phyloP scores from a whole-genome alignment of 2,329 filamentous ascomycete species.

The Colletotrichum simmondsii region DNA sequence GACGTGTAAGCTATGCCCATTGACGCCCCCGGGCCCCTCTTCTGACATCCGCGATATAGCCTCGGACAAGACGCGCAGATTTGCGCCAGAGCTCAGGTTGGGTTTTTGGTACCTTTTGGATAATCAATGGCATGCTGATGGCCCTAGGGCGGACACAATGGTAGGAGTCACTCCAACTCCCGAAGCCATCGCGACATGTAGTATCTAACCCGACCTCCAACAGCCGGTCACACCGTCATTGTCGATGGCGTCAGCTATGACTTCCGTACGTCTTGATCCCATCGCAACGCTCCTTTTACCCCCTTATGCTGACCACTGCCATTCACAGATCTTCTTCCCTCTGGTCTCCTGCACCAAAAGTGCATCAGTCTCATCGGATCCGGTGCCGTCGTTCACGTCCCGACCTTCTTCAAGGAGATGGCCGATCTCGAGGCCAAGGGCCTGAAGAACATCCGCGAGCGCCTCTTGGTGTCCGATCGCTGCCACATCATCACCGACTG shows the following conservation, averaged over 20 bases:
- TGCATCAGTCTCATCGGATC: conserved; percentile 81
- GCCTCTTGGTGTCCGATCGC: conserved; percentile 72
- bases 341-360: conserved; percentile 76
- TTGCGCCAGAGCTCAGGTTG: conserved; percentile 35
- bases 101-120: conserved; percentile 26
- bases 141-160: conserved; percentile 44
- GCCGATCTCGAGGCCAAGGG: conserved; percentile 50
- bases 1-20: conserved; percentile 43
- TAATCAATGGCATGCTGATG: conserved; percentile 34
- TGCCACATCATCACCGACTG: conserved; percentile 74
- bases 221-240: conserved; percentile 34
- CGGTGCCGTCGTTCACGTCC: conserved; percentile 73
- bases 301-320: conserved; percentile 39
- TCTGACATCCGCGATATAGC: conserved; percentile 35
- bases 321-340: conserved; percentile 69
- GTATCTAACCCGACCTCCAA: conserved; percentile 32
- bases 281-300: not conserved
- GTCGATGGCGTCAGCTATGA: conserved; percentile 36
- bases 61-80: conserved; percentile 38
- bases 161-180: conserved; percentile 38
- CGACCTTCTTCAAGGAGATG: conserved; percentile 55
- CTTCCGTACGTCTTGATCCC: conserved; percentile 29
- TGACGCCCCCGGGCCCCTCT: conserved; percentile 25
- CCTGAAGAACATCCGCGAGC: conserved; percentile 50
- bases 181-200: conserved; percentile 8